phyloP scores from a whole-genome alignment of 1,284 basidiomycete genomes.

The Coniophora puteana region DNA sequence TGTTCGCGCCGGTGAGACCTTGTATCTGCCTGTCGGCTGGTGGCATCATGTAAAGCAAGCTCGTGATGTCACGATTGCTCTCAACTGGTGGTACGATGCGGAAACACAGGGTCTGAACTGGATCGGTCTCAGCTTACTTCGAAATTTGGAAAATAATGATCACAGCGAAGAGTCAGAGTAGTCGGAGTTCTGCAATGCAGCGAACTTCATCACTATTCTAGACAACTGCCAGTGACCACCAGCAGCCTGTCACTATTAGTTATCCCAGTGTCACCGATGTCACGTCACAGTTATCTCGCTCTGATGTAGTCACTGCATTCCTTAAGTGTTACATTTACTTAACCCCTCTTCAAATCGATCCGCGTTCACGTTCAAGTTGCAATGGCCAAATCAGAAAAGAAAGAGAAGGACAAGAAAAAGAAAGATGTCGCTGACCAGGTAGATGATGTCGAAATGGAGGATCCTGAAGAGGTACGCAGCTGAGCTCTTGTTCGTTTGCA shows the following conservation, averaged over 20 bases:
- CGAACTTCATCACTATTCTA: too few species aligned
- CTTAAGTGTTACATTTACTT: too few species aligned
- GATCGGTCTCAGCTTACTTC: constrained; percentile 61
- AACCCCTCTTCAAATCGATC: too few species aligned
- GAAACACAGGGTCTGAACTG: constrained; percentile 68
- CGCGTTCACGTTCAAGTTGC: too few species aligned
- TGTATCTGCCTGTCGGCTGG: constrained; percentile 91
- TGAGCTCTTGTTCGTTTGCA: constrained; percentile 21
- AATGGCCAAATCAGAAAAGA: constrained; percentile 72
- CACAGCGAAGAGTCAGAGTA: too few species aligned
- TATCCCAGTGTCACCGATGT: too few species aligned
- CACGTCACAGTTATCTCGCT: too few species aligned
- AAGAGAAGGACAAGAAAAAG: constrained; percentile 56
- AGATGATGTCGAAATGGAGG: constrained; percentile 52
- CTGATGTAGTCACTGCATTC: too few species aligned
- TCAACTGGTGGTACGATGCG: constrained; percentile 90
- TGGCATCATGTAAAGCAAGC: constrained; percentile 83
- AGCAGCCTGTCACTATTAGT: too few species aligned
- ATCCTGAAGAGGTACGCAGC: constrained; percentile 39
- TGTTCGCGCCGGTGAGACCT: constrained; percentile 67
- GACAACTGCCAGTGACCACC: too few species aligned
- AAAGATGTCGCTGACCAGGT: constrained; percentile 31
- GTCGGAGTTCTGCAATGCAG: too few species aligned
- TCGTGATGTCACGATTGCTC: constrained; percentile 61
- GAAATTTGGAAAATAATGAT: constrained; percentile 29